phyloP scores from a whole-genome alignment of 371 early-diverging fungal genomes.

The Syncephalis plumigaleata region DNA sequence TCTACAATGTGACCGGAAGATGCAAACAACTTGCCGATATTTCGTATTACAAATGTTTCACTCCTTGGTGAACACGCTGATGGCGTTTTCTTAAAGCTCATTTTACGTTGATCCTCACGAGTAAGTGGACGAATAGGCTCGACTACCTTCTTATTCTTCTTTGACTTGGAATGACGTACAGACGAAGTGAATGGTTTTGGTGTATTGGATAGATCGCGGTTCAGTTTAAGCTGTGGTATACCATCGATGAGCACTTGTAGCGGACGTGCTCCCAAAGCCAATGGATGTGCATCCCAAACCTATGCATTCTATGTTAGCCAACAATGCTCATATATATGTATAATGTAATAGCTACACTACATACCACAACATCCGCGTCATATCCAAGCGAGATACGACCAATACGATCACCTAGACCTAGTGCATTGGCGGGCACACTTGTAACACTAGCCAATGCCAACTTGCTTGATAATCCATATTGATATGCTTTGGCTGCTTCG shows the following conservation, averaged over 20 bases:
- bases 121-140: neutral
- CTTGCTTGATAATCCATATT: slow-evolving; percentile 52
- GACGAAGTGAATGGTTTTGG: slow-evolving; percentile 5
- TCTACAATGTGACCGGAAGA: slow-evolving; percentile 2
- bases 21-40: slow-evolving; percentile 21
- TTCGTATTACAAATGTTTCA: slow-evolving; percentile 23
- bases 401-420: slow-evolving; percentile 50
- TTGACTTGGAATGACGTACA: slow-evolving; percentile 11
- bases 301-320: neutral
- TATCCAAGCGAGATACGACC: slow-evolving; percentile 47
- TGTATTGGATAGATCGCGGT: slow-evolving; percentile 8
- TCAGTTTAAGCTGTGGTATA: slow-evolving; percentile 17
- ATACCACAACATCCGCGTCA: slow-evolving; percentile 65
- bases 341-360: too few species aligned
- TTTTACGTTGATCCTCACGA: neutral
- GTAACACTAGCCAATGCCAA: slow-evolving; percentile 49
- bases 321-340: too few species aligned
- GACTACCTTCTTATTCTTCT: too few species aligned
- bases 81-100: neutral
- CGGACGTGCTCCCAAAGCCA: slow-evolving; percentile 60
- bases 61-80: slow-evolving; percentile 2
- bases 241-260: slow-evolving; percentile 64
- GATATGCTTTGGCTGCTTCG: slow-evolving; percentile 60
- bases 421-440: slow-evolving; percentile 47
- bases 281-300: slow-evolving; percentile 50